Evolutionary conservation across 495 filamentous ascomycete genomes (phyloP), one percentile per base, ranked within the genome.

Genomic region (Penicillium cosmopolitanum): DNA sequence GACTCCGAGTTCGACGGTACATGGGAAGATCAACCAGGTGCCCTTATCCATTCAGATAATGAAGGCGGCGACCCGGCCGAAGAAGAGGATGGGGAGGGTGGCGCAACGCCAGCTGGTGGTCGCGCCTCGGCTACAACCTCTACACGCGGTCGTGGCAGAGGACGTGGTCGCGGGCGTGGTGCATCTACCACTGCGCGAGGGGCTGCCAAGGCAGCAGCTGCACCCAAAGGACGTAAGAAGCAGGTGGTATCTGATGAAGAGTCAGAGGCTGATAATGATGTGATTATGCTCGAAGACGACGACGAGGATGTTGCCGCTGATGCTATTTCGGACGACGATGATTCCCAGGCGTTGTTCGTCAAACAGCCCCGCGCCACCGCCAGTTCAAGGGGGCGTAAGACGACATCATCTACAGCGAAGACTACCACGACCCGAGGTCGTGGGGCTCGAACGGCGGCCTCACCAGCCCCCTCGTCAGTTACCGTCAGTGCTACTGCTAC

Each of bases 1-100:
- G 91, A 97, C 68, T 87, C 83, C 4, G 93, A 98, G 59, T 70
- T 91, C 36, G 87, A 97, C 54, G 95, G 96, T 36, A 72, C 79
- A 33, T 98, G 95, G 95, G 86, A 85, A 44, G 89, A 95, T 57
- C 85, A 92, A 55, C 85, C 89, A 0, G 85, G 85, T 1, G 91
- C 91, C 11, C 73, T 89, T n/a, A 78, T 84, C 38, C 77, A 77
- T 59, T 81, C 80, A 3, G 83, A 87, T 47, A 77, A 79, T 38
- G 83, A 82, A 50, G 83, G 83, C 11, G 69, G 75, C 52, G 68
- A 73, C 61, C 71, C 77, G 15, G 71, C 68, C 35, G 73, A 76
- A 54, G 74, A 84, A 62, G 78, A 81, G 18, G 73, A 78, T 58
- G 76, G 71, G 34, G 77, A 82, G 48, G 73, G 71, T 60, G 72